phyloP scores from a whole-genome alignment of 2,329 filamentous ascomycete genomes.

The Colletotrichum viniferum region DNA sequence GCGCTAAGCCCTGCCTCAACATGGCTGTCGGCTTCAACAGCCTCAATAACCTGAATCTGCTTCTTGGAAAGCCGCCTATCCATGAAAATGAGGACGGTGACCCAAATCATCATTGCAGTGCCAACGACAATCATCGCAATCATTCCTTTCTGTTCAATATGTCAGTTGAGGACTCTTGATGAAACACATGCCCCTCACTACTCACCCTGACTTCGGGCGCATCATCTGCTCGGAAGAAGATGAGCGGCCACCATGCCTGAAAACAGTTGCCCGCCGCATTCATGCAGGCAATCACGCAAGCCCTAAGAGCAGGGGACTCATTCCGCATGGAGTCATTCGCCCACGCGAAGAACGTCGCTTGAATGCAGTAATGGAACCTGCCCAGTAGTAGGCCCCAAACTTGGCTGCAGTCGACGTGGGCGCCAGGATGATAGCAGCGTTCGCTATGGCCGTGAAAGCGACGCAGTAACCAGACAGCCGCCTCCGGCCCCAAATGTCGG shows the following conservation, averaged over 20 bases:
- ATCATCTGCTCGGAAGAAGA: background rate
- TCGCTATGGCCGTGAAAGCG: background rate
- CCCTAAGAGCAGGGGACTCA: background rate
- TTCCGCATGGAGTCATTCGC: background rate
- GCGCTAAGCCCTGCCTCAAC: background rate
- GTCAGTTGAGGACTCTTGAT: background rate
- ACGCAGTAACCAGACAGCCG: background rate
- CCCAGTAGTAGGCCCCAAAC: background rate
- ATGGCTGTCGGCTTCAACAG: background rate
- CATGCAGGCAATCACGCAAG: conserved; percentile 2
- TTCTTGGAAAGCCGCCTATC: background rate
- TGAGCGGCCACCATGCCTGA: background rate
- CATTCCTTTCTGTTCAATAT: background rate
- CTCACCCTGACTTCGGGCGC: background rate
- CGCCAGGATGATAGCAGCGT: background rate
- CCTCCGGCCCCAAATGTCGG: background rate
- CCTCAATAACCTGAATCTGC: background rate
- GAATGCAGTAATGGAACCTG: background rate
- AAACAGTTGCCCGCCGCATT: conserved; percentile 1
- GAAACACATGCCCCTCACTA: background rate
- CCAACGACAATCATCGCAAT: background rate
- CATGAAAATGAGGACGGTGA: background rate
- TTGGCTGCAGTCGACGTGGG: background rate
- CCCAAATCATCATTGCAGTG: background rate
- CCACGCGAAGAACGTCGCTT: conserved; percentile 3